Base-by-base conservation (phyloP, 78 protist species). In the Dictyostelium brefeldianum region DNA sequence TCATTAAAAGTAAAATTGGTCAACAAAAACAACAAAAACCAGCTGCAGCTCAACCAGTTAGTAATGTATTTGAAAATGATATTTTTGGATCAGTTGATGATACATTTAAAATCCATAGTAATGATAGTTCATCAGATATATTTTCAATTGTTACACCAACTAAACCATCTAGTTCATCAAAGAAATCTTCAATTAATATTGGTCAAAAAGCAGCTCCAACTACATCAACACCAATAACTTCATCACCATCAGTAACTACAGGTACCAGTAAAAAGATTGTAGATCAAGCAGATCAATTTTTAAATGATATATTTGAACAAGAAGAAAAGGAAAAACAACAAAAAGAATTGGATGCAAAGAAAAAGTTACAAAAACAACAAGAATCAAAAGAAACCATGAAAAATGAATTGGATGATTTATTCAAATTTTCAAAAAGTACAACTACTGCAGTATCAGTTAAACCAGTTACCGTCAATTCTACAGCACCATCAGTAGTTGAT, bases 321-420 rank as follows among this genome's bases (percentile, higher is more conserved):
- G 73, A 71, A 51, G 46, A 29, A 20, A 10, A 27, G 11, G 81
- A 83, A 29, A 71, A 83, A 29, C 36, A 71, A 31, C 48, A 41
- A 27, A 29, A n/a, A 20, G 82, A 83, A 25, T 50, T 71, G 18
- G 46, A 31, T 11, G 8, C 46, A 25, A 48, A 41, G 31, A 17
- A 46, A 17, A 81, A 81, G 29, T 31, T 46, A 29, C 29, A 48
- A 25, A 48, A 67, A 31, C 29, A 64, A 22, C 29, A 64, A 31
- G 18, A 50, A 15, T 59, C 47, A 31, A 51, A 64, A 22, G 20
- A 69, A 65, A 48, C 67, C 17, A 67, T 65, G 5, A 43, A 48
- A 29, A 22, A 67, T 48, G 89, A 81, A 10, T 43, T 81, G 8
- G 89, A 81, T 50, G 79, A 81, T 29, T 50, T 81, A 14, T 81